phyloP scores from a whole-genome alignment of 345 rosid genomes.

The Eutrema japonicum region DNA sequence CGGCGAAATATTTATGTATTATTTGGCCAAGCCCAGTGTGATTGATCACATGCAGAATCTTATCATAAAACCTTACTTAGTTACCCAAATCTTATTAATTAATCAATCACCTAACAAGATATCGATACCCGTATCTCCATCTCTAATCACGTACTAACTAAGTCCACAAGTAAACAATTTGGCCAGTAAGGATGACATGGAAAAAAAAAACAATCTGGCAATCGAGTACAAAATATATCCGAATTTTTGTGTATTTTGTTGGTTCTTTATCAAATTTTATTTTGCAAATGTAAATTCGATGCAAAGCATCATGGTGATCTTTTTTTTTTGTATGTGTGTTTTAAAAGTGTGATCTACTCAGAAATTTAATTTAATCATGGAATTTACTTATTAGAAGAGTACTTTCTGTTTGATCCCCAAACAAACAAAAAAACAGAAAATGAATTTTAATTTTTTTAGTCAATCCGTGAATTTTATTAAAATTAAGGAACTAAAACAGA shows the following conservation, averaged over 20 bases:
- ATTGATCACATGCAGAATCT: constrained; percentile 41
- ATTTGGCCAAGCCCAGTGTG: constrained; percentile 3
- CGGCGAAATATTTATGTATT: background rate
- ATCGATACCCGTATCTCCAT: constrained; percentile 38
- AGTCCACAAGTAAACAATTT: constrained; percentile 31
- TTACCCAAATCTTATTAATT: constrained; percentile 36
- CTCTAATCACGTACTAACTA: constrained; percentile 34
- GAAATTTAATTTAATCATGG: no score
- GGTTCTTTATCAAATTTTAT: background rate
- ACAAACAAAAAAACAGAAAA: no score
- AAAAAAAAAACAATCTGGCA: constrained; percentile 6
- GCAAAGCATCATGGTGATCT: background rate
- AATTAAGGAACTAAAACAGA: no score
- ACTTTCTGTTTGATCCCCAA: background rate
- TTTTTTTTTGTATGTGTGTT: no score
- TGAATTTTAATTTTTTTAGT: no score
- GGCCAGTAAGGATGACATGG: constrained; percentile 12
- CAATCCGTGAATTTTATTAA: no score
- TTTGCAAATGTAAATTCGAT: background rate
- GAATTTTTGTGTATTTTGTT: background rate
- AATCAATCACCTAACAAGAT: constrained; percentile 40
- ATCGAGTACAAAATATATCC: constrained; percentile 4
- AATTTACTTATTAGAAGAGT: background rate
- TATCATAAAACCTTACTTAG: constrained; percentile 30
- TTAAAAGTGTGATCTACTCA: no score